A percentile compares a stretch with the other conserved stretches of the same genome.
Conservation (phyloP, 805 yeast species). For the Saturnispora halmiae region DNA sequence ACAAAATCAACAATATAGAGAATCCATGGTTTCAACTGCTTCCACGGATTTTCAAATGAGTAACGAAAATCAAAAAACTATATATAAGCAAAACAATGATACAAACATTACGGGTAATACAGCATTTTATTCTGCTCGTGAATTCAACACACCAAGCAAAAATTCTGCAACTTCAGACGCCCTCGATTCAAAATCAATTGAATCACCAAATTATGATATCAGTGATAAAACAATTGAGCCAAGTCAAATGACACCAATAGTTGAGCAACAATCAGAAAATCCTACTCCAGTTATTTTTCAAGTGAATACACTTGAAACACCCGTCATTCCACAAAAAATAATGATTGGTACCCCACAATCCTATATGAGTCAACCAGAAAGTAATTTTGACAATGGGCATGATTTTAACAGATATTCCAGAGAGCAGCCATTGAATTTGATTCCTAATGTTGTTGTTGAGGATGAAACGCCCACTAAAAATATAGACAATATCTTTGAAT, state of each 20-base stretch:
- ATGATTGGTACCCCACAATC: background rate
- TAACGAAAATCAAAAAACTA: background rate
- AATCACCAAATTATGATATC: background rate
- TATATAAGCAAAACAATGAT: slow-evolving; percentile 3
- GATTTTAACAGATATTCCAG: slow-evolving; percentile 8
- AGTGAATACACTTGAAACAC: no score
- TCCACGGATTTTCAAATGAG: background rate
- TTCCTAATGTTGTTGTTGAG: no score
- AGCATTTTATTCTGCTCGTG: slow-evolving; percentile 2
- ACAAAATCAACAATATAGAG: background rate
- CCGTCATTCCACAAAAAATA: background rate
- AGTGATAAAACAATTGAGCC: background rate
- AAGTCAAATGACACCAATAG: background rate
- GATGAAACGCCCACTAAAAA: no score
- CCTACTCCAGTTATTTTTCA: background rate
- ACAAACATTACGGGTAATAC: slow-evolving; percentile 4
- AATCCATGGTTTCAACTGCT: slow-evolving; percentile 2
- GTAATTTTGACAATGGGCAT: background rate
- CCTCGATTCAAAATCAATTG: background rate
- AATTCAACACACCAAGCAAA: background rate
- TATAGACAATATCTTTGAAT: background rate
- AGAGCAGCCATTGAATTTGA: slow-evolving; percentile 7
- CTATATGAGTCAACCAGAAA: background rate
- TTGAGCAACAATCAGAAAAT: background rate
- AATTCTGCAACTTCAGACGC: background rate